Base-by-base conservation (phyloP, 805 yeast species). In the Candida coleopterorum region DNA sequence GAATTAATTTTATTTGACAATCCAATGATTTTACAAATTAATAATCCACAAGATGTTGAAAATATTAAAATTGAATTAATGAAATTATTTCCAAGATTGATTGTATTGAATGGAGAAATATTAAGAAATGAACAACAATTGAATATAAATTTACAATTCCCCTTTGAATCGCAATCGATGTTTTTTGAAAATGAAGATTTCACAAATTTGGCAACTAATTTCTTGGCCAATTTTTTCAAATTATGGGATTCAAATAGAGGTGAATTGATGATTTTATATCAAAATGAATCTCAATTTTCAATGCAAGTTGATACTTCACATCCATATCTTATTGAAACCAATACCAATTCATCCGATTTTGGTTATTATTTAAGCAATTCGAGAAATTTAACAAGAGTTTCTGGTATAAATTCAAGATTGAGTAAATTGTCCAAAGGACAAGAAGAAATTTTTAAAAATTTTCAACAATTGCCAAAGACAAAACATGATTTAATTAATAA, bases 281-380 rank as follows among this genome's bases (percentile, higher is more conserved):
- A 93, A 35, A 74, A 75, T 32, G 83, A 81, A 50, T 86, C 97
- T 0, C 85, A 83, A 53, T 90, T 93, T 50, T 88, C 97, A 0
- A 55, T 83, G 37, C 82, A 85, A 42, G 77, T 81, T 16, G 94
- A 87, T 59, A 66, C 85, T 1, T 64, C 79, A 0, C 81, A 82
- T 30, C 90, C 95, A 7, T 68, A 73, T 36, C 22, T 40, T 10
- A 28, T 52, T 26, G 46, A 48, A 10, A 26, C 46, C 17, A 40
- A 35, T 22, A n/a, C n/a, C n/a, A 39, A 25, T 22, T 26, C 43
- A 35, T 38, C 55, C 36, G 53, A 51, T 14, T 83, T 85, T 69
- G 81, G 83, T 12, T 72, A 75, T 49, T 89, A 88, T 56, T 60
- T 84, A 7, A 72, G 83, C 3, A 64, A 75, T 30, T 86, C 96